Evolutionary conservation across 805 yeast species (phyloP), one percentile per base, ranked within the genome.

Genomic region (Ogataea degrootiae): DNA sequence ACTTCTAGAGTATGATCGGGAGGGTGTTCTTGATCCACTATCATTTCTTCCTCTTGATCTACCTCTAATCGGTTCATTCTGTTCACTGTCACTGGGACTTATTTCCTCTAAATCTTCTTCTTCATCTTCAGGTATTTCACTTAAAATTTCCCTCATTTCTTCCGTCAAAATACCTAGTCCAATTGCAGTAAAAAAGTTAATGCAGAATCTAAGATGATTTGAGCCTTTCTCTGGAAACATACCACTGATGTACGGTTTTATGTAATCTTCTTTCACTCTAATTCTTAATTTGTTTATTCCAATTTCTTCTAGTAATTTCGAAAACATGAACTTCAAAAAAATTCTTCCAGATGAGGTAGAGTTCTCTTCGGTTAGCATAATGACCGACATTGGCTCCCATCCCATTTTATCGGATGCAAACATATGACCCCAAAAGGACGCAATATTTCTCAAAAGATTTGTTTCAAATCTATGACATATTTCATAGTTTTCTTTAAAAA

Each of bases 141-240:
- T 45, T 22, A 64, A 50, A 2, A 39, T 43, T 5, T 70, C 75
- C 67, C 98, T 77, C 95, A 91, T 85, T 1, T 70, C 77, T 36
- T 88, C 96, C 0, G 98, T 91, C 48, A 92, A 62, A 2, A 76
- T 74, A 40, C 97, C 97, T 42, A 92, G 63, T 0, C 95, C 95
- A 51, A 92, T 89, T 1, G 97, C 97, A 0, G 97, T 92, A 65
- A 92, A 92, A 62, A 76, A 92, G 61, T 92, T 92, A 61, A 90
- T 89, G 2, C 95, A 76, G 62, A 91, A 92, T 49, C 92, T 72
- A 14, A 84, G 68, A 53, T 77, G 69, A 9, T 80, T 83, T 1
- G 60, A 51, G 6, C 73, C 71, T 46, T 73, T 73, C 1, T 65
- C 67, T 0, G 96, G 97, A 58, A 91, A 87, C 36, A 91, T 54